Base-by-base conservation (phyloP, 768 basidiomycete genomes). In the Leccinum boreale region DNA sequence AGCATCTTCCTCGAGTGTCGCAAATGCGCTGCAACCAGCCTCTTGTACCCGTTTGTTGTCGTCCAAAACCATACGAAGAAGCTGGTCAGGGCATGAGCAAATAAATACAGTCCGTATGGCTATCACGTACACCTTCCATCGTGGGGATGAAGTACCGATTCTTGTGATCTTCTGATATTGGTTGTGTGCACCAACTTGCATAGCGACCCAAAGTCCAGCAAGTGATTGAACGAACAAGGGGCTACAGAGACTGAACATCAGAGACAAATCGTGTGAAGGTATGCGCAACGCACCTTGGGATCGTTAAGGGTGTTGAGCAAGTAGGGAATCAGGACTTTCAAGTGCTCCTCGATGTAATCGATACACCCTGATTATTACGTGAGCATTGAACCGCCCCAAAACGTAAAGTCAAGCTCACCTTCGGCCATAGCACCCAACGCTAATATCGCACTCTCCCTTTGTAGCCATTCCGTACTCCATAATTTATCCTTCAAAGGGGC, bases 201-300 rank as follows among this genome's bases (percentile, higher is more conserved):
- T 99, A 99, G 52, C 97, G 88, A 15, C 97, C 96, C n/a, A 99
- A 81, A 0, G 96, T 98, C 97, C 97, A 99, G 72, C 97, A 99
- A 15, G 95, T 94, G 67, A 99, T 99, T 3, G 97, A 98, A 57
- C 97, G 88, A 9, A 99, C 92, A 42, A 98, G 88, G 19, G 97
- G 96, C 92, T 96, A 70, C 26, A 53, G 39, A 58, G 6, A 56
- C 24, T 51, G 48, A 36, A 58, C 29, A 44, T 62, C 28, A 64
- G 55, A 5, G 8, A 31, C 26, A 11, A 19, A 49, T 26, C 21
- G 21, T 24, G 5, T n/a, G 14, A 5, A 12, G 52, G 24, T 59
- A 21, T 55, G 24, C 17, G 4, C 50, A 12, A 65, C 76, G 57
- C 67, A 92, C 95, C 85, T 98, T 98, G 39, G 91, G 81, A 74